Base-by-base conservation (phyloP, 2,329 filamentous ascomycete species). In the Sclerotinia spermophila region DNA sequence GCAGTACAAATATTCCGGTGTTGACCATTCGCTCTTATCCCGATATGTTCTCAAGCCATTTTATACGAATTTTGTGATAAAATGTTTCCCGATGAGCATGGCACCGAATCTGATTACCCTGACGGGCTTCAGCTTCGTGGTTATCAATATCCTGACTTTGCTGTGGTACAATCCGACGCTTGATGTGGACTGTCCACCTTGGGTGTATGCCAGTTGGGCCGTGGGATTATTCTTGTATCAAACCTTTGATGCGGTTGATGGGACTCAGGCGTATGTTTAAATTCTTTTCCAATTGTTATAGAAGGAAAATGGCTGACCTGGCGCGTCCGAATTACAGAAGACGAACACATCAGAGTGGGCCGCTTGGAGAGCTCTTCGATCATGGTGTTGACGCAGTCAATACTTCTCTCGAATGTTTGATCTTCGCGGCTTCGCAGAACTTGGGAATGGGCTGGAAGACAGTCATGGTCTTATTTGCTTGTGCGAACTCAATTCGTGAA, bases 351-450 rank as follows among this genome's bases (percentile, higher is more conserved):
- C 96, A 98, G 80, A 97, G 93, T 79, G 95, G 96, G 19, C 96
- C 96, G 10, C 85, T 99, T 44, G 96, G 96, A 74, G 96, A 99
- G 81, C 87, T 99, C 35, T 99, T 99, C 79, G 96, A 99, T 80
- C 96, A 99, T 81, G 94, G 94, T 73, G 96, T 99, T 75, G 96
- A 99, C 81, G 96, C 96, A 42, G 88, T 96, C 80, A 99, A 99
- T 81, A 99, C 96, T 5, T 91, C 90, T n/a, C 88, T 99, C 74
- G 96, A 96, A 79, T 92, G 95, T 51, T 85, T 98, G 72, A 87
- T 99, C 75, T 99, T 99, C 79, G 92, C 94, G 17, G 94, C 91
- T 45, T 90, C 92, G 48, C 94, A 97, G 85, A 97, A 97, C 79
- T 87, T 98, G 79, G 95, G 95, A 60, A 93, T 97, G 82, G 89